Base-by-base conservation (phyloP, 1,284 basidiomycete genomes). In the Exobasidium cylindrosporum region DNA sequence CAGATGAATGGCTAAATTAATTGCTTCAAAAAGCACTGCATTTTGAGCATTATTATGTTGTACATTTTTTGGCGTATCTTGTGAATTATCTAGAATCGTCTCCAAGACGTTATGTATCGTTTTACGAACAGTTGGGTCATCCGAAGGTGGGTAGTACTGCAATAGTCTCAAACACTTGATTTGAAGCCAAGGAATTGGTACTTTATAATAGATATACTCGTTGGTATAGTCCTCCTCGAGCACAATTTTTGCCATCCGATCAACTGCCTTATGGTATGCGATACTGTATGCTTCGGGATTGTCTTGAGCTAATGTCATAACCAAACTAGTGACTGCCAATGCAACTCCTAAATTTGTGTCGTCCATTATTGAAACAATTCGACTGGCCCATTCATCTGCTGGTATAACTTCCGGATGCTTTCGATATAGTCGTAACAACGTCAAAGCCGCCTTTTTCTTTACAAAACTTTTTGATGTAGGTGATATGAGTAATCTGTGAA, bases 41-140 rank as follows among this genome's bases (percentile, higher is more conserved):
- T 97, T 94, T 78, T 96, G 93, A 11, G 95, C 96, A 73, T 98
- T 98, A 81, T 96, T 97, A 79, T 98, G 96, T 78, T 98, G 96
- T 13, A 97, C 90, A 73, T 97, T 97, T 71, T 92, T 86, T 14
- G 92, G 89, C 14, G 89, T 89, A 74, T 96, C 93, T 29, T 92
- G 89, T n/a, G 92, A 92, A 80, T 91, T 92, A 72, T 89, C 89
- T 85, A 98, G 91, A 75, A 94, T 89, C 2, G 89, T 89, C 75
- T 93, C 89, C 40, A 99, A 83, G 23, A 97, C 90, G 60, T 89
- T 86, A 70, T 92, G 87, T 59, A 98, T 83, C 32, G 89, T 88
- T 14, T 85, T 84, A 28, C 87, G 85, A 63, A 96, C 83, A 11
- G 90, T 87, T 0, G 87, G 85, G 78, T 97, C 94, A 76, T 94